Evolutionary conservation across 495 filamentous ascomycete genomes (phyloP).

Genomic region (Daldinia loculata): DNA sequence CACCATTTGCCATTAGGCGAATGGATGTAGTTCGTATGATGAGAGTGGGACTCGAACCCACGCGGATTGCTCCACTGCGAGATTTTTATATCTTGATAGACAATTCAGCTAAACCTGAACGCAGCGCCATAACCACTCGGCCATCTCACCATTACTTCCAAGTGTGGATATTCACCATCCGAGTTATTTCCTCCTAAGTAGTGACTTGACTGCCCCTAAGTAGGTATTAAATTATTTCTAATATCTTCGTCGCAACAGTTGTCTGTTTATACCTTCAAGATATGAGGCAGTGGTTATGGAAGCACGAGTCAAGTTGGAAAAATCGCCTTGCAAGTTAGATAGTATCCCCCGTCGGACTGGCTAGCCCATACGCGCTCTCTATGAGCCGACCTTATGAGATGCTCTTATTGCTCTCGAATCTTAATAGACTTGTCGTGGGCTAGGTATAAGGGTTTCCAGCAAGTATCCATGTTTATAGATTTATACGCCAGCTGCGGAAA

Average conservation of each 20-base stretch:
- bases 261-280: too few relatives aligned
- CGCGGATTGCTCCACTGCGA: slow-evolving; percentile 52
- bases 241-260: neutral
- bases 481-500: too few relatives aligned
- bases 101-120: slow-evolving; percentile 41
- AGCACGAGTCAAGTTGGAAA: too few relatives aligned
- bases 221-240: neutral
- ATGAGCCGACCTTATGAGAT: too few relatives aligned
- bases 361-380: too few relatives aligned
- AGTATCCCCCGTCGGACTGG: too few relatives aligned
- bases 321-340: too few relatives aligned
- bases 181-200: neutral
- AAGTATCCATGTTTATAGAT: too few relatives aligned
- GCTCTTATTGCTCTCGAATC: too few relatives aligned
- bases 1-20: neutral
- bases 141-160: slow-evolving; percentile 35
- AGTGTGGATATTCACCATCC: neutral
- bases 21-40: slow-evolving; percentile 25
- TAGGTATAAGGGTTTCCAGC: too few relatives aligned
- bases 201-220: neutral
- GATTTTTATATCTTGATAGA: neutral
- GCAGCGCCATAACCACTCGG: slow-evolving; percentile 50
- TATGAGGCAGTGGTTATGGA: too few relatives aligned
- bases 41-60: slow-evolving; percentile 56
- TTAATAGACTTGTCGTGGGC: too few relatives aligned